Evolutionary conservation across 176 grass and related monocot genomes (phyloP).

Genomic region (Urochloa ruziziensis): DNA sequence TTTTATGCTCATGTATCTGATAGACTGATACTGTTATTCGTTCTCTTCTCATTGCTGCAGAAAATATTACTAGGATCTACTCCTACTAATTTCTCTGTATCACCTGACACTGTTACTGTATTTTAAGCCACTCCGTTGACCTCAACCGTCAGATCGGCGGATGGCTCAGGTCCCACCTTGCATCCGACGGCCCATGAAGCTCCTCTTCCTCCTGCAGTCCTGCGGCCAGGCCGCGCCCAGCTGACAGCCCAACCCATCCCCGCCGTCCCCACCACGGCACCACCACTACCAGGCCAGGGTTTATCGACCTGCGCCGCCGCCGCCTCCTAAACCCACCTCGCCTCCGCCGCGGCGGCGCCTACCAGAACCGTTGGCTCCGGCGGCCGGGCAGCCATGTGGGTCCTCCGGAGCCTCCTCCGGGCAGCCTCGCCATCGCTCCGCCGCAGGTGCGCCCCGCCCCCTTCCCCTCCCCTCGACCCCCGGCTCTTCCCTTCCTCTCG

Average conservation of each 20-base stretch:
- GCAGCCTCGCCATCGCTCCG: constrained; percentile 23
- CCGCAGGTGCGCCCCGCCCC: constrained; percentile 11
- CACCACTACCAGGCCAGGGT: constrained; percentile 23
- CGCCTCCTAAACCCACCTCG: constrained; percentile 46
- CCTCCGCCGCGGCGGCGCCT: constrained; percentile 1
- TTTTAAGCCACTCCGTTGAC: not conserved
- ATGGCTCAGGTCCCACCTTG: not conserved
- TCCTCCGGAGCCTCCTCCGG: constrained; percentile 25
- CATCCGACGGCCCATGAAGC: constrained; percentile 14
- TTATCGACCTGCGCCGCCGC: constrained; percentile 29
- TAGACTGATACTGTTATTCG: too few species aligned
- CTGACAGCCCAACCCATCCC: not conserved
- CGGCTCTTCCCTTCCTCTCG: not conserved
- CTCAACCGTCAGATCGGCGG: not conserved
- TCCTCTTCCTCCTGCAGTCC: not conserved
- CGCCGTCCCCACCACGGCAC: not conserved
- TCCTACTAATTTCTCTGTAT: too few species aligned
- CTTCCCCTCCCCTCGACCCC: not conserved
- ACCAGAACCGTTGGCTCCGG: not conserved
- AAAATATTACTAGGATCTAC: too few species aligned
- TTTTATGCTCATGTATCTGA: too few species aligned
- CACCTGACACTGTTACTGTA: too few species aligned
- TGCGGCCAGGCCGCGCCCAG: not conserved
- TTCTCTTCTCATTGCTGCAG: too few species aligned
- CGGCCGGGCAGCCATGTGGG: constrained; percentile 22